A percentile compares a stretch with the other conserved stretches of the same genome.
phyloP scores from a whole-genome alignment of 2,329 filamentous ascomycete species.

The Tolypocladium tundrense region DNA sequence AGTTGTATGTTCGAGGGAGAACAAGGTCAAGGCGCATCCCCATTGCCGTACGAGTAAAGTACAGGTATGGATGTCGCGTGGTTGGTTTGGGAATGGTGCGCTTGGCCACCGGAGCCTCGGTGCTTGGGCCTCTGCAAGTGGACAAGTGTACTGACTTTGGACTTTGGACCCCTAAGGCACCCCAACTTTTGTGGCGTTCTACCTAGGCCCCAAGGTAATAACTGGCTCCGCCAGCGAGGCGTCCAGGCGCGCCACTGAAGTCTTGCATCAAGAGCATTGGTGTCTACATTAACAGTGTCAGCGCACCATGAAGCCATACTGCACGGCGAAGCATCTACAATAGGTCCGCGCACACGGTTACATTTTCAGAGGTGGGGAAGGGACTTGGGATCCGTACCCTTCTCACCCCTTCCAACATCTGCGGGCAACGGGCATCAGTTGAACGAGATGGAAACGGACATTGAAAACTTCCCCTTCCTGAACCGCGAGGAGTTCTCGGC shows the following conservation, averaged over 20 bases:
- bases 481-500: slow-evolving; percentile 51
- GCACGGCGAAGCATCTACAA: not conserved
- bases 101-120: not conserved
- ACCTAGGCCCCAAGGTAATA: too few species aligned
- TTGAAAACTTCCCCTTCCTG: slow-evolving; percentile 51
- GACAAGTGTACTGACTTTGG: not conserved
- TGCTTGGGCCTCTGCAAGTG: not conserved
- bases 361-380: not conserved
- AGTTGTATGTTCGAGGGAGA: not conserved
- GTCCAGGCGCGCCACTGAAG: not conserved
- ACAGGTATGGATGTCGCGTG: not conserved
- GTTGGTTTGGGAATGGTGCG: not conserved
- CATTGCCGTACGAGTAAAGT: not conserved
- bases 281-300: not conserved
- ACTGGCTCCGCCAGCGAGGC: not conserved
- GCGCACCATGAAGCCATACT: not conserved
- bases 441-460: slow-evolving; percentile 16
- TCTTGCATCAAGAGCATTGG: not conserved
- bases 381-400: not conserved
- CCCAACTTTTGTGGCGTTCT: not conserved
- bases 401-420: not conserved
- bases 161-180: not conserved
- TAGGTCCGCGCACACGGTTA: not conserved
- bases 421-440: not conserved
- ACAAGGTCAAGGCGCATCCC: not conserved